Conservation (phyloP, 208 protist genomes). For the Herpetomonas muscarum region DNA sequence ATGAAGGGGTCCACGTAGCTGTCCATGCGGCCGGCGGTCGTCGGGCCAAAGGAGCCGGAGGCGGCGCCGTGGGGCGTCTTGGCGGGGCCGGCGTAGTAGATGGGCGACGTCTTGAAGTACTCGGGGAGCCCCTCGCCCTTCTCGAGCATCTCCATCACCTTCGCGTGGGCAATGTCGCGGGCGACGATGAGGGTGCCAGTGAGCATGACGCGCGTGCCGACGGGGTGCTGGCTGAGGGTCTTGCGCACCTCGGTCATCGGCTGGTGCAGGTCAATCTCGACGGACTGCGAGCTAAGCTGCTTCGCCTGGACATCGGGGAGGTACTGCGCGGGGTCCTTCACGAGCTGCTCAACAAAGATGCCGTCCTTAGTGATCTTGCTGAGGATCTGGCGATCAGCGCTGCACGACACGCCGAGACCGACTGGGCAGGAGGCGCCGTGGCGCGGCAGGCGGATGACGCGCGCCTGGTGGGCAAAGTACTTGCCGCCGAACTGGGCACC, state of each 20-base stretch:
- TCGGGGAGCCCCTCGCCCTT: conserved; percentile 79
- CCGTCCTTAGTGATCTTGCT: conserved; percentile 93
- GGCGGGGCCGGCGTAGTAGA: conserved; percentile 96
- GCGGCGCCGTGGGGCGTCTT: conserved; percentile 93
- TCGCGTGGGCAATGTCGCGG: conserved; percentile 97
- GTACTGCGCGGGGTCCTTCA: conserved; percentile 91
- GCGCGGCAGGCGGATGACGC: conserved; percentile 90
- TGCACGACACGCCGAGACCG: conserved; percentile 95
- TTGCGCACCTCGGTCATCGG: conserved; percentile 86
- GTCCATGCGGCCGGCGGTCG: conserved; percentile 97
- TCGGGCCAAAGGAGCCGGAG: conserved; percentile 98
- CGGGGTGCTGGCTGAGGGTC: conserved; percentile 77
- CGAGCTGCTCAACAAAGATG: conserved; percentile 93
- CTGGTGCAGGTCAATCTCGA: conserved; percentile 87
- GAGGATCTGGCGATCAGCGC: conserved; percentile 94
- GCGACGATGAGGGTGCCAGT: conserved; percentile 96
- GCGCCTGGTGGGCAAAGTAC: conserved; percentile 96
- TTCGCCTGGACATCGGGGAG: conserved; percentile 71
- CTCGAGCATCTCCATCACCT: conserved; percentile 89
- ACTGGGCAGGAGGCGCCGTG: conserved; percentile 93
- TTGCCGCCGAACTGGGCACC: conserved; percentile 97
- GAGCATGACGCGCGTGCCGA: conserved; percentile 91
- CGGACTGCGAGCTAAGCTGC: conserved; percentile 36
- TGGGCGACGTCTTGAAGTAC: conserved; percentile 94
- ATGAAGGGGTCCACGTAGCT: conserved; percentile 94